Evolutionary conservation across 225 moss, liverwort and hornwort species (phyloP), one percentile per base, ranked within the genome.

Genomic region (Pseudoscleropodium purum): DNA sequence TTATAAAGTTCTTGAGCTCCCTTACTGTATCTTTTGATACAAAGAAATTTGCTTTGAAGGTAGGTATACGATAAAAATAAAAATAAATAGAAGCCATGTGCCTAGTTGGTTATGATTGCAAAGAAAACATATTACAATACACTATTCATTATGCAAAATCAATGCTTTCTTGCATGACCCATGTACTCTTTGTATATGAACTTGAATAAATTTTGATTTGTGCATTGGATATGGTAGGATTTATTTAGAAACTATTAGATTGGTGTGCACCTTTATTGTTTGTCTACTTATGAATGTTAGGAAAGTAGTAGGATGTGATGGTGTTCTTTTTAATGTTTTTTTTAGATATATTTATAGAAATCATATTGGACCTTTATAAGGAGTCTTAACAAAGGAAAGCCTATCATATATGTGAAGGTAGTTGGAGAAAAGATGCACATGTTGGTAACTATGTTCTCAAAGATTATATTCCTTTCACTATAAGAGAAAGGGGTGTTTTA

Each of bases 171-270:
- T 47, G 4, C 31, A 31, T 47, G 31, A 75, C 4, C 19, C 18
- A 47, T 30, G 2, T 75, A 47, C 18, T 75, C 4, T 47, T 1
- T 1, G 6, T 10, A 30, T 47, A 4, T 0, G 2, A 47, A 30
- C 47, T 75, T 47, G 11, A 47, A 2, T 47, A 75, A 18, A 4
- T 75, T 47, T 30, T 47, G 18, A 47, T 75, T 75, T 47, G 30
- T 47, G 0, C 0, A 0, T 45, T 1, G 3, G 4, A 74, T 45
- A 45, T 74, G 11, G 6, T 45, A 74, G 45, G 45, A 45, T 74
- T 74, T 74, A 29, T 18, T 27, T 16, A 4, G 10, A 30, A 74
- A 74, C 45, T 74, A 43, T 27, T 74, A 10, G 18, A 45, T 74
- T 74, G 45, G 9, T 29, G 2, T 17, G 17, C 29, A 45, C 17